Evolutionary conservation across 1,284 basidiomycete species (phyloP).

Genomic region (Cryptococcus sp.): DNA sequence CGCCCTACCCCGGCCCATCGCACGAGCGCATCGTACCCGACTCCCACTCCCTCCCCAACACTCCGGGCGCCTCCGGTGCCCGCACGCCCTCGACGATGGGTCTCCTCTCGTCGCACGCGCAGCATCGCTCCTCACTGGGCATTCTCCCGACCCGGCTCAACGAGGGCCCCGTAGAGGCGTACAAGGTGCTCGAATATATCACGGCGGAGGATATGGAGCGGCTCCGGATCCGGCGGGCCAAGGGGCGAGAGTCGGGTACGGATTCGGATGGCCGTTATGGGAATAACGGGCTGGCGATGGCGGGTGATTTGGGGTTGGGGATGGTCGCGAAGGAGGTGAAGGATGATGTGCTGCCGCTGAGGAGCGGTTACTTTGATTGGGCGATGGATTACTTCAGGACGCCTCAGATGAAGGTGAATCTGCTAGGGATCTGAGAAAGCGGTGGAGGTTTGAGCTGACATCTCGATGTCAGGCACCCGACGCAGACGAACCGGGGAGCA

Average conservation of each 20-base stretch:
- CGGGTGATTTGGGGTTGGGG: slow-evolving; percentile 46
- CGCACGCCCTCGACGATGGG: background rate
- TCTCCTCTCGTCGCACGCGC: slow-evolving; percentile 9
- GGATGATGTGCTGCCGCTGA: slow-evolving; percentile 69
- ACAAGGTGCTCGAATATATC: slow-evolving; percentile 76
- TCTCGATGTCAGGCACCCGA: slow-evolving; percentile 70
- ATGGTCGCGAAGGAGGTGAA: slow-evolving; percentile 52
- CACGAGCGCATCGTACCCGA: slow-evolving; percentile 39
- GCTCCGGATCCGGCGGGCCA: slow-evolving; percentile 63
- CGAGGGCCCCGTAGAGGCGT: slow-evolving; percentile 52
- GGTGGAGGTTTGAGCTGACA: too few relatives aligned
- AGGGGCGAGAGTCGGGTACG: slow-evolving; percentile 44
- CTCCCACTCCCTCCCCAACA: slow-evolving; percentile 1
- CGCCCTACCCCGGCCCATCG: slow-evolving; percentile 40
- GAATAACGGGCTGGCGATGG: slow-evolving; percentile 43
- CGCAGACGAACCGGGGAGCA: slow-evolving; percentile 88
- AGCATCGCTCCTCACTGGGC: slow-evolving; percentile 9
- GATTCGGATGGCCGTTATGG: slow-evolving; percentile 37
- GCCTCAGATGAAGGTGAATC: slow-evolving; percentile 88
- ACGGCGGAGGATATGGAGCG: slow-evolving; percentile 90
- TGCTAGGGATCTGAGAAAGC: background rate
- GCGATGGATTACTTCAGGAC: slow-evolving; percentile 97
- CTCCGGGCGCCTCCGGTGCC: background rate
- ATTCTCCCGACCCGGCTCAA: slow-evolving; percentile 10
- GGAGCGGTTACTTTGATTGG: slow-evolving; percentile 93